Evolutionary conservation across 176 grass and related monocot species (phyloP).

Genomic region (Juncus inflexus): DNA sequence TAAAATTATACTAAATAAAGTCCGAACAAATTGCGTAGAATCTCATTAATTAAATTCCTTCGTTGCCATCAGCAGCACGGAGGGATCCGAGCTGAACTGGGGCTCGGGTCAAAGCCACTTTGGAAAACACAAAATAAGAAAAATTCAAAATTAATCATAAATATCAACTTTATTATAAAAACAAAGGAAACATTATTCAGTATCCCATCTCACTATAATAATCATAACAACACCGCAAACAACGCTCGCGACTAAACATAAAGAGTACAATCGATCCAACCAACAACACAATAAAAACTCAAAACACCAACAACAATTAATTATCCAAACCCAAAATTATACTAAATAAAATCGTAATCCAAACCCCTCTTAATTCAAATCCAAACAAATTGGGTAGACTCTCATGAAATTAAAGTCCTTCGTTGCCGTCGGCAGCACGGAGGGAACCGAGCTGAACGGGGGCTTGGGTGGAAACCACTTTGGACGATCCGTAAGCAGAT

Average conservation of each 20-base stretch:
- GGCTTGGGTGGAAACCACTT: slow-evolving; percentile 65
- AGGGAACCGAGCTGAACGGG: slow-evolving; percentile 76
- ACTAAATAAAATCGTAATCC: slow-evolving; percentile 14
- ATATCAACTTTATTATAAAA: no score
- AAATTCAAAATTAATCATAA: no score
- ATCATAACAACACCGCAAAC: slow-evolving; percentile 8
- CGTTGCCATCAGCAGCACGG: slow-evolving; percentile 66
- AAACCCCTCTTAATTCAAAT: slow-evolving; percentile 8
- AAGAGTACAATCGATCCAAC: not conserved
- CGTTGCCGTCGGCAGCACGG: slow-evolving; percentile 67
- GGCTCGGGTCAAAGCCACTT: slow-evolving; percentile 33
- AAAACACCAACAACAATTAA: slow-evolving; percentile 9
- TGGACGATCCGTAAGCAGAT: slow-evolving; percentile 53
- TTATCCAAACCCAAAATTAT: not conserved
- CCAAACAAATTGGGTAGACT: not conserved
- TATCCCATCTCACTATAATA: not conserved
- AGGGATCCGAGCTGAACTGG: slow-evolving; percentile 76
- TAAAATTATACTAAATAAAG: slow-evolving; percentile 10
- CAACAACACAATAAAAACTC: slow-evolving; percentile 19
- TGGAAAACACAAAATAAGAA: no score
- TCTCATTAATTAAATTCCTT: slow-evolving; percentile 27
- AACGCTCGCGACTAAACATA: not conserved
- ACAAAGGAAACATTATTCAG: not conserved
- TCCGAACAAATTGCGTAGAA: not conserved
- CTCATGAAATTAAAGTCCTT: slow-evolving; percentile 30